Base-by-base conservation (phyloP, 2,329 filamentous ascomycete genomes). In the Pseudocercospora pini-densiflorae region DNA sequence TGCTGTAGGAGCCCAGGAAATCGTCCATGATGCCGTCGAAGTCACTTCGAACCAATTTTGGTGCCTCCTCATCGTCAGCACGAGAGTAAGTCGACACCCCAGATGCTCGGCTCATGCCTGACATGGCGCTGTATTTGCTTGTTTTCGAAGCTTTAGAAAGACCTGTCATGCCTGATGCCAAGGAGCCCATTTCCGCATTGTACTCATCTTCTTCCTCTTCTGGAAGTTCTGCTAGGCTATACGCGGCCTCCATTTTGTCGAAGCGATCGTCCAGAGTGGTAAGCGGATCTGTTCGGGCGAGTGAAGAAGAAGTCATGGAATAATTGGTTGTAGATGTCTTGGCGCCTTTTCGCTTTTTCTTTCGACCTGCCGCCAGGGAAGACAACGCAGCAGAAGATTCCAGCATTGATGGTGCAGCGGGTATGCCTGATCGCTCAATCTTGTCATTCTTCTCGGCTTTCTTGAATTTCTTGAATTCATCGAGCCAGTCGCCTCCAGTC, bases 271-370 rank as follows among this genome's bases (percentile, higher is more conserved):
- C 96, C 6, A 99, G 84, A 0, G 96, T 86, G 0, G 89, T 89
- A 67, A 96, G 87, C 49, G 93, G 92, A 75, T 97, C 94, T 1
- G 94, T 99, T 63, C 95, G 89, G 60, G 92, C 89, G 19, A 97
- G 84, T 0, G 93, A 91, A 0, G 93, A 96, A 0, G 92, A 96
- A 0, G 92, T 93, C 94, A 97, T 97, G 61, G 92, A 95, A 80
- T 95, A 97, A 65, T 87, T 89, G 0, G 93, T 95, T 0, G 92
- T 90, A 70, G 91, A 92, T 3, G 94, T 98, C 78, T 96, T 82
- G 2, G 95, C 94, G 54, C 94, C 94, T 84, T 97, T 98, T 76
- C 94, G 89, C 87, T 97, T 97, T 89, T 98, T 98, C 68, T 86
- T 87, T 61, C 92, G 88, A 36, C 93, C 93, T 40, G 92, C 92